phyloP scores from a whole-genome alignment of 1,284 basidiomycete genomes.

The Sporisorium iseilematis-ciliati region DNA sequence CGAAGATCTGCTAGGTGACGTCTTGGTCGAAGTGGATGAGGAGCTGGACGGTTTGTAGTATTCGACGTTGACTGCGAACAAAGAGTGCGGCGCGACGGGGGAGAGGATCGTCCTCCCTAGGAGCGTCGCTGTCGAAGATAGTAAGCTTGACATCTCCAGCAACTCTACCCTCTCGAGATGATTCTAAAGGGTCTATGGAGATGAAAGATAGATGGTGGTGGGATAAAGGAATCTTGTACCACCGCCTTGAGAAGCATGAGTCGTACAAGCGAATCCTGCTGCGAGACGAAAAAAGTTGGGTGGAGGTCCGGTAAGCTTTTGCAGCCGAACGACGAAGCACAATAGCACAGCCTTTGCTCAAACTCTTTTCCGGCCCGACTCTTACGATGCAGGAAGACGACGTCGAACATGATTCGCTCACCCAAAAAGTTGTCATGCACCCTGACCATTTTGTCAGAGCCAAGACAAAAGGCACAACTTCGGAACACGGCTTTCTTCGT shows the following conservation, averaged over 20 bases:
- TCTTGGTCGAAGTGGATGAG: background rate
- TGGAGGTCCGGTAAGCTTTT: slow-evolving; percentile 2
- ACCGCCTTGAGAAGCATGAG: background rate
- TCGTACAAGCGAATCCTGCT: background rate
- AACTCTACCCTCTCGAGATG: background rate
- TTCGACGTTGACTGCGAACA: slow-evolving; percentile 53
- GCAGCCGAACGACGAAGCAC: background rate
- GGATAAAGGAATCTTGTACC: background rate
- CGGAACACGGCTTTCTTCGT: slow-evolving; percentile 1
- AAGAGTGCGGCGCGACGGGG: slow-evolving; percentile 41
- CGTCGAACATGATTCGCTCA: background rate
- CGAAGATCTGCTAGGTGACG: slow-evolving; percentile 1
- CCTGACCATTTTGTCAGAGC: slow-evolving; percentile 11
- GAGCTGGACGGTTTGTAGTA: slow-evolving; percentile 35
- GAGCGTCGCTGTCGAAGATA: slow-evolving; percentile 39
- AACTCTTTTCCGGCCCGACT: background rate
- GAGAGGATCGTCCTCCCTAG: slow-evolving; percentile 41
- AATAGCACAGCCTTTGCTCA: background rate
- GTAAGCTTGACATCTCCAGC: slow-evolving; percentile 29
- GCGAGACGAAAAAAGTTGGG: background rate
- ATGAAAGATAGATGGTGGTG: background rate
- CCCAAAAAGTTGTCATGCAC: slow-evolving; percentile 20
- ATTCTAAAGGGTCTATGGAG: background rate
- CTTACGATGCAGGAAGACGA: background rate
- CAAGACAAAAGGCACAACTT: background rate